A percentile compares a stretch with the other conserved stretches of the same genome.
Conservation (phyloP, 257 asterid genomes). For the Rehmannia glutinosa region DNA sequence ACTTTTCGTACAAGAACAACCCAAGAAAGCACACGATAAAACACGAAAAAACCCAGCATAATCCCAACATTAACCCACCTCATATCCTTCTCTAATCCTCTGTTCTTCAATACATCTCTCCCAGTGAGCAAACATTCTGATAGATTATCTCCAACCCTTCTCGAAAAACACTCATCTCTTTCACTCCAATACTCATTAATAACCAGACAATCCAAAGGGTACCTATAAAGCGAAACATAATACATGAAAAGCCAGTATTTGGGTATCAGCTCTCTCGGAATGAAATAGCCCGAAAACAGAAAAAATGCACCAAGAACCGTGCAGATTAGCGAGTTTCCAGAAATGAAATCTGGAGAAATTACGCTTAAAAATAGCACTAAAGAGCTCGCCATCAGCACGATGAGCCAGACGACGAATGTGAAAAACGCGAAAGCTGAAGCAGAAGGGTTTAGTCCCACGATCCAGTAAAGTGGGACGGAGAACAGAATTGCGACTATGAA, state of each 20-base stretch:
- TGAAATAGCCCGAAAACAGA: conserved; percentile 84
- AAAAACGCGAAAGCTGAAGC: conserved; percentile 60
- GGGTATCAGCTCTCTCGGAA: conserved; percentile 74
- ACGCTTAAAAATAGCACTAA: conserved; percentile 76
- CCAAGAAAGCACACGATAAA: conserved; percentile 73
- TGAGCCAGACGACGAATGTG: conserved; percentile 65
- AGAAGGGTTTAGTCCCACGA: conserved; percentile 76
- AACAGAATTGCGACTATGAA: conserved; percentile 70
- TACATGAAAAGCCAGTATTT: conserved; percentile 89
- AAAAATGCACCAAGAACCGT: conserved; percentile 85
- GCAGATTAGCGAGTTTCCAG: conserved; percentile 78
- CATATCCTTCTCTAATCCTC: conserved; percentile 63
- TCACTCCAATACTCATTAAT: conserved; percentile 76
- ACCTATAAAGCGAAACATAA: conserved; percentile 78
- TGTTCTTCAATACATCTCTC: conserved; percentile 63
- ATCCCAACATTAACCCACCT: conserved; percentile 76
- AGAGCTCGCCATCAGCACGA: conserved; percentile 86
- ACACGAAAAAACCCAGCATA: conserved; percentile 64
- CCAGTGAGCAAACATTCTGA: conserved; percentile 65
- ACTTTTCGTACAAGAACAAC: conserved; percentile 60
- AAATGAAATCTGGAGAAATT: conserved; percentile 76
- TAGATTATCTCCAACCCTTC: conserved; percentile 15
- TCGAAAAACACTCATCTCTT: conserved; percentile 56
- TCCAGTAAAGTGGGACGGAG: conserved; percentile 78
- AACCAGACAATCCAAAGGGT: conserved; percentile 70